phyloP scores from a whole-genome alignment of 2,329 filamentous ascomycete species.

The Xylaria sp. region DNA sequence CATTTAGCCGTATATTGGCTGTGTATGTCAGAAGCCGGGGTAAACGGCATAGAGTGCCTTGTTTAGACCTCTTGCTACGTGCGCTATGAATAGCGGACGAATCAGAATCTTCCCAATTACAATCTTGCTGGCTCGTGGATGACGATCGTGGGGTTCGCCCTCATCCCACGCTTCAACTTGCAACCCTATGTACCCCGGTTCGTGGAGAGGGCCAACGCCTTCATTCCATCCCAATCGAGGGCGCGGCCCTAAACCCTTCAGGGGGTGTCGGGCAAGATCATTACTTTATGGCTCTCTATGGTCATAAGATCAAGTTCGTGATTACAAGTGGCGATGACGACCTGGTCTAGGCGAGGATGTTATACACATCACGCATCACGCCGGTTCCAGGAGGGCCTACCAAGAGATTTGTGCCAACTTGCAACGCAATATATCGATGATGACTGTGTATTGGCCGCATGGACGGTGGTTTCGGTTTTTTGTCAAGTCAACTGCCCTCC shows the following conservation, averaged over 20 bases:
- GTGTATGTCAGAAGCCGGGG: constrained; percentile 30
- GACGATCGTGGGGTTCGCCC: constrained; percentile 1
- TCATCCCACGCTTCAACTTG: neutral
- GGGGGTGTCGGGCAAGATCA: too few species aligned
- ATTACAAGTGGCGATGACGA: neutral
- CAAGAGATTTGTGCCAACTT: neutral
- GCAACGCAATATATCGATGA: neutral
- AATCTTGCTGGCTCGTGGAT: neutral
- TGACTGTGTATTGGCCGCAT: neutral
- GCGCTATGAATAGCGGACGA: constrained; percentile 36
- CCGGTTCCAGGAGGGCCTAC: neutral
- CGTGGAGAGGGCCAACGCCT: neutral
- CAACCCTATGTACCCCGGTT: neutral
- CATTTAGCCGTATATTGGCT: constrained; percentile 42
- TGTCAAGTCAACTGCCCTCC: neutral
- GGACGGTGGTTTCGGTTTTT: neutral
- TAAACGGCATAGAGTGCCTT: constrained; percentile 30
- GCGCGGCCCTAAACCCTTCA: neutral
- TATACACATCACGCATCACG: neutral
- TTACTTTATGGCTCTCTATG: neutral
- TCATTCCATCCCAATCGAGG: neutral
- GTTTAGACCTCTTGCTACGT: constrained; percentile 27
- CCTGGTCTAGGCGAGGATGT: neutral
- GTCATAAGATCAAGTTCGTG: neutral
- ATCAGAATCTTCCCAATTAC: constrained; percentile 24